Evolutionary conservation across 106 monocot species (phyloP).

Genomic region (Ottelia alismoides): DNA sequence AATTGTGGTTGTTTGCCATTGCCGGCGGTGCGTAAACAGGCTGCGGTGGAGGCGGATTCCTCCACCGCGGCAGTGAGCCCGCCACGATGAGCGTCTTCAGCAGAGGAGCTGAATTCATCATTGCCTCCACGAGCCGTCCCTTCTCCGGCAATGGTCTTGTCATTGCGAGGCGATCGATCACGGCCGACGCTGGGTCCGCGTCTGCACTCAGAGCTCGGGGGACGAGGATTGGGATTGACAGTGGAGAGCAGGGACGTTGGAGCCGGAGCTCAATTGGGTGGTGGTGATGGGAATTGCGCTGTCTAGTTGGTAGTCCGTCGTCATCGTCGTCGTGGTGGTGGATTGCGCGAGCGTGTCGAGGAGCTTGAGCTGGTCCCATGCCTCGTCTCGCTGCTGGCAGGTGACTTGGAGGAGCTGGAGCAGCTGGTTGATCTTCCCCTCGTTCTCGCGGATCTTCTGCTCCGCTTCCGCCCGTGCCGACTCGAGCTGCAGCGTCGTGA

Average conservation of each 20-base stretch:
- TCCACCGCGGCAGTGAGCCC: slow-evolving; percentile 9
- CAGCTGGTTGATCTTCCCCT: not conserved
- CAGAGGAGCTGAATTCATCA: slow-evolving; percentile 11
- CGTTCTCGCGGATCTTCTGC: not conserved
- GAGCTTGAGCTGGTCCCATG: not conserved
- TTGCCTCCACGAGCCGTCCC: slow-evolving; percentile 11
- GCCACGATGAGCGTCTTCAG: slow-evolving; percentile 6
- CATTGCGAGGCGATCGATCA: not conserved
- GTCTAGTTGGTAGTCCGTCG: not conserved
- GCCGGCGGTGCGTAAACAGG: too few relatives aligned
- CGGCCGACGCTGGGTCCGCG: not conserved
- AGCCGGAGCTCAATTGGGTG: not conserved
- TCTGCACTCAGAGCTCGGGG: not conserved
- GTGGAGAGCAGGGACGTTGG: not conserved
- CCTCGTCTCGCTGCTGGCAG: not conserved
- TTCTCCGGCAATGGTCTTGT: slow-evolving; percentile 8
- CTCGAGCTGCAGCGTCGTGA: not conserved
- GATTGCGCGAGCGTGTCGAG: not conserved
- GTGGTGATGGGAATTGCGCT: not conserved
- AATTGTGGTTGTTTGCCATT: too few relatives aligned
- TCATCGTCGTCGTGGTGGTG: not conserved
- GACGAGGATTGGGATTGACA: not conserved
- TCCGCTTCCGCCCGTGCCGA: not conserved
- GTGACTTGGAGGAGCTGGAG: not conserved
- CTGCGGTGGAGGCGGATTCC: slow-evolving; percentile 15